Percentiles rank a stretch among this genome's conserved stretches.
These are phyloP conservation scores for Globisporangium nunn DNA, from an alignment of 352 stramenopile genomes.

Conservation along the genomic window DNA sequence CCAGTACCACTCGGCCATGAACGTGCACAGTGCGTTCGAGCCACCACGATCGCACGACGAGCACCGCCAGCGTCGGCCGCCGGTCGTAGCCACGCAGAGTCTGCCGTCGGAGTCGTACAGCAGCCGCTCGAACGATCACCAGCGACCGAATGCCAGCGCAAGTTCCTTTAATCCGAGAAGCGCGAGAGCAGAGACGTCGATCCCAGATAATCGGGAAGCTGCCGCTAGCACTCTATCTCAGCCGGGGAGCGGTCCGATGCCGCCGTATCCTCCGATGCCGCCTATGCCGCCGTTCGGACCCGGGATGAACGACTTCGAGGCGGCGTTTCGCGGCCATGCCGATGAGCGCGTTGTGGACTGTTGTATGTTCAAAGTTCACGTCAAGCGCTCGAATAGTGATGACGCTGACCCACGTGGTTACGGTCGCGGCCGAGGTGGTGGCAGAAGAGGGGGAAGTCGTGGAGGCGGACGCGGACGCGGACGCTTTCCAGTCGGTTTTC, in stretches of 20 bases:
- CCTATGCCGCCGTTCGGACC: conserved; percentile 5
- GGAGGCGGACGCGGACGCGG: not conserved
- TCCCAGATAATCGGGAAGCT: not conserved
- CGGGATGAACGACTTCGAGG: conserved; percentile 2
- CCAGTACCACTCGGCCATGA: conserved; percentile 13
- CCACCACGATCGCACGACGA: not conserved
- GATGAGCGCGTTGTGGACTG: conserved; percentile 26
- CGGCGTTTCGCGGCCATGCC: conserved; percentile 16
- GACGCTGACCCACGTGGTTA: not conserved
- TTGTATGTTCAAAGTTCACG: conserved; percentile 31
- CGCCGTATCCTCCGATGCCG: conserved; percentile 11
- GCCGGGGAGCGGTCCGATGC: not conserved
- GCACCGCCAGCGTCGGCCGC: not conserved
- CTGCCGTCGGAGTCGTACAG: not conserved
- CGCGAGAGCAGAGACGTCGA: not conserved
- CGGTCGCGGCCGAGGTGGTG: conserved; percentile 1
- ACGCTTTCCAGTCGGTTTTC: not conserved
- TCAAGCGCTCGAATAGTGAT: conserved; percentile 14
- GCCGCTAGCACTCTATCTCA: not conserved
- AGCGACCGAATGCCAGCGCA: not conserved
- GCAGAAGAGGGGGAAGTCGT: conserved; percentile 7
- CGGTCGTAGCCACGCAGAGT: conserved; percentile 4
- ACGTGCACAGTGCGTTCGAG: conserved; percentile 9
- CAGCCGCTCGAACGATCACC: not conserved
- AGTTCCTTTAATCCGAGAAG: conserved; percentile 4